phyloP scores from a whole-genome alignment of 2,329 filamentous ascomycete species.

The Tolypocladium inflatum region DNA sequence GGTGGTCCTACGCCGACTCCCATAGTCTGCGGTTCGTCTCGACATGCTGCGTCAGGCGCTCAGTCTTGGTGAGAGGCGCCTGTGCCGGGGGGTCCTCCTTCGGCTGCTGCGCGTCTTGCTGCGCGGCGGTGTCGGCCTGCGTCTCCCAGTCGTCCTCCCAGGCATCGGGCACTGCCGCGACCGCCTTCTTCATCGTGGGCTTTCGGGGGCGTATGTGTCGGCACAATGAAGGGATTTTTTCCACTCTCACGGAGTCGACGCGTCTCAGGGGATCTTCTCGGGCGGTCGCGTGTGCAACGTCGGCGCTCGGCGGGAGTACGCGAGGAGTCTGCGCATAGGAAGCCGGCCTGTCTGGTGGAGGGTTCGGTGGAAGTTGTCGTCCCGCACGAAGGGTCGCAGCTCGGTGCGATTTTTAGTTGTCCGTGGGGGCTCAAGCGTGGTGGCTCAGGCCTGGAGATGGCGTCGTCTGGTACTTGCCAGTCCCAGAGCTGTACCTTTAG shows the following conservation, averaged over 20 bases:
- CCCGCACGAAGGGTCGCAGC: background rate
- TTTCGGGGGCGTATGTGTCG: background rate
- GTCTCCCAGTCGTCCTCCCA: conserved; percentile 91
- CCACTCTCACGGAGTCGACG: background rate
- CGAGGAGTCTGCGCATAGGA: conserved; percentile 1
- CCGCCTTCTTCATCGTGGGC: conserved; percentile 34
- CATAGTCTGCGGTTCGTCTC: conserved; percentile 81
- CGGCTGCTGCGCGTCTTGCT: conserved; percentile 24
- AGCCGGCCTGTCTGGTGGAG: background rate
- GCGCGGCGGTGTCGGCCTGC: conserved; percentile 52
- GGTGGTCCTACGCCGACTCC: conserved; percentile 65
- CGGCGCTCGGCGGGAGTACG: background rate
- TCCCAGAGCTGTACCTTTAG: background rate
- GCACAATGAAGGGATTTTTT: background rate
- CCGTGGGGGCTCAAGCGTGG: background rate
- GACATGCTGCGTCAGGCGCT: conserved; percentile 69
- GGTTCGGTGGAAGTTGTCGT: background rate
- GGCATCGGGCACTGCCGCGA: conserved; percentile 55
- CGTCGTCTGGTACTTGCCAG: background rate
- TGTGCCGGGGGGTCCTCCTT: conserved; percentile 22
- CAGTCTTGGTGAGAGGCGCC: conserved; percentile 54
- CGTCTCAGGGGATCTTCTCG: background rate
- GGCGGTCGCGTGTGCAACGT: conserved; percentile 1
- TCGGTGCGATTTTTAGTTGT: background rate
- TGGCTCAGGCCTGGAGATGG: background rate